These are phyloP conservation scores for Bertia moriformis DNA, from an alignment of 2,329 filamentous ascomycete genomes.

Conservation along the genomic window DNA sequence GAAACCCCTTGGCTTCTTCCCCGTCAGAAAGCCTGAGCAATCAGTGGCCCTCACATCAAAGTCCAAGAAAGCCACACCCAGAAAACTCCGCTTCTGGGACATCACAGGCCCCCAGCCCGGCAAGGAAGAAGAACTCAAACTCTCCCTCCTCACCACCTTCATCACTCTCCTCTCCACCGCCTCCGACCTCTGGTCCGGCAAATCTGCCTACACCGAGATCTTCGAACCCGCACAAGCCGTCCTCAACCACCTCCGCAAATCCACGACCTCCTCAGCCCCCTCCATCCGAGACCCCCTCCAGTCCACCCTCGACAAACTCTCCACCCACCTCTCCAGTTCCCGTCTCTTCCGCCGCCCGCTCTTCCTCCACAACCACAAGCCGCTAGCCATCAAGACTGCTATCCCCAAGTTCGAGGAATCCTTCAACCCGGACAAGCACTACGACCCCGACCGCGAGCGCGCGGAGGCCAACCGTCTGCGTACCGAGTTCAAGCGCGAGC, in stretches of 20 bases:
- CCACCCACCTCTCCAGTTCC: conserved; percentile 42
- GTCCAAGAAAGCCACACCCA: conserved; percentile 21
- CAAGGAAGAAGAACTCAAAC: conserved; percentile 23
- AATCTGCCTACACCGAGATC: conserved; percentile 64
- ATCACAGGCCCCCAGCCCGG: conserved; percentile 20
- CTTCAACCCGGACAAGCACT: conserved; percentile 91
- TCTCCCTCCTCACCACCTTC: conserved; percentile 47
- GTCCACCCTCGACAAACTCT: conserved; percentile 28
- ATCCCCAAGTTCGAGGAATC: conserved; percentile 93
- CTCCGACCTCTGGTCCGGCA: conserved; percentile 59
- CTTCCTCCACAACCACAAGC: conserved; percentile 75
- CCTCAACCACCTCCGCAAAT: conserved; percentile 42
- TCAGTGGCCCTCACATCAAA: conserved; percentile 32
- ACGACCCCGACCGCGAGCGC: conserved; percentile 86
- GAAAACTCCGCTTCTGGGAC: conserved; percentile 45
- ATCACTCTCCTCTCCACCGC: conserved; percentile 52
- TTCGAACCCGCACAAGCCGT: conserved; percentile 50
- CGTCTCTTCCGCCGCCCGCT: conserved; percentile 61
- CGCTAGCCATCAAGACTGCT: conserved; percentile 72
- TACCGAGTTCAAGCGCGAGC: conserved; percentile 85
- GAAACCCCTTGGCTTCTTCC: conserved; percentile 38
- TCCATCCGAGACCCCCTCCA: conserved; percentile 22
- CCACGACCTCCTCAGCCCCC: conserved; percentile 30
- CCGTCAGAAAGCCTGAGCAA: conserved; percentile 38
- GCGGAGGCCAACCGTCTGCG: conserved; percentile 71